Conservation (phyloP, 768 basidiomycete genomes). For the Tulasnella sp. region DNA sequence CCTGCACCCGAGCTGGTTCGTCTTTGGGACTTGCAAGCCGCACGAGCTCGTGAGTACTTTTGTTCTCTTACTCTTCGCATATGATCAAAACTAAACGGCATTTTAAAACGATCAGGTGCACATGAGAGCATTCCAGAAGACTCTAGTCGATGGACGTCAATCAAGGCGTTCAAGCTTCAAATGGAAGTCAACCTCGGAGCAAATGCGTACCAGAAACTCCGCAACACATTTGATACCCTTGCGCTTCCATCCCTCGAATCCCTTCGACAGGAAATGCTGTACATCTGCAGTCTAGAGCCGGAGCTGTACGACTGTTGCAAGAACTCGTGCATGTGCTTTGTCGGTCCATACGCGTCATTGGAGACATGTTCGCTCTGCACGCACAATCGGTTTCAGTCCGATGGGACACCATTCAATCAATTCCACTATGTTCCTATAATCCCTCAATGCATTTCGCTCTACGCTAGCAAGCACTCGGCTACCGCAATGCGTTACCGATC, state of each 20-base stretch:
- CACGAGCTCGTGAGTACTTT: not conserved
- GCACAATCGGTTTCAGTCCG: not conserved
- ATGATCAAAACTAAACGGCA: not conserved
- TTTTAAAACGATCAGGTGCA: not conserved
- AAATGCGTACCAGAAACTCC: not conserved
- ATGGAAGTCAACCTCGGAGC: not conserved
- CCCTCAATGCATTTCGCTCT: not conserved
- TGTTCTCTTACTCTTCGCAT: not conserved
- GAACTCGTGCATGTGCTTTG: not conserved
- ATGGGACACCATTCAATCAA: not conserved
- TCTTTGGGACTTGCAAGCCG: not conserved
- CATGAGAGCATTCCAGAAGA: not conserved
- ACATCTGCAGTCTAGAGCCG: not conserved
- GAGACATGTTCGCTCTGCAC: not conserved
- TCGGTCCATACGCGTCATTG: not conserved
- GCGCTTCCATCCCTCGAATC: not conserved
- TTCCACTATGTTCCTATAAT: not conserved
- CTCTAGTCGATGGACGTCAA: not conserved
- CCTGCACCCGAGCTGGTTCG: not conserved
- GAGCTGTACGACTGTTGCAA: not conserved
- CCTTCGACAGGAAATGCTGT: not conserved
- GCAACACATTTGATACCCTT: not conserved
- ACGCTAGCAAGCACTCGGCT: not conserved
- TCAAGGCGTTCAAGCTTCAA: not conserved
- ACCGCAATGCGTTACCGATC: not conserved